These are phyloP conservation scores for Hippophae tibetana DNA, from an alignment of 306 rosid species.

Conservation along the genomic window DNA sequence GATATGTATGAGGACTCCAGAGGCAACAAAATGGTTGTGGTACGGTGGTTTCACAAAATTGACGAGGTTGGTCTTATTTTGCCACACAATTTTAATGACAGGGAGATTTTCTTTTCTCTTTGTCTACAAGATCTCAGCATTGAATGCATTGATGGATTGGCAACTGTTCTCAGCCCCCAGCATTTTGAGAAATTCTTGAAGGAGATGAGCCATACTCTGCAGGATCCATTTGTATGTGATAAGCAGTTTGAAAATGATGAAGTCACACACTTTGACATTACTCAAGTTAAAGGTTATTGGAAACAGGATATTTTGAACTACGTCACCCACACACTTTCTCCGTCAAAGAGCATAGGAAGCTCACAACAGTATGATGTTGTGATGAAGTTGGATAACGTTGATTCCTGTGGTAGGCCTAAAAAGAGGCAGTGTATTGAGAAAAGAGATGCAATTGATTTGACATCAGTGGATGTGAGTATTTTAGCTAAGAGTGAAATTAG, in stretches of 20 bases:
- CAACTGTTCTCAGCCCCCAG: slow-evolving; percentile 71
- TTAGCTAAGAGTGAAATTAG: slow-evolving; percentile 6
- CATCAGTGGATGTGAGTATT: slow-evolving; percentile 11
- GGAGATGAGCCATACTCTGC: slow-evolving; percentile 34
- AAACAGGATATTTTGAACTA: slow-evolving; percentile 66
- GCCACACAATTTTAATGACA: slow-evolving; percentile 70
- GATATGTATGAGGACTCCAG: slow-evolving; percentile 85
- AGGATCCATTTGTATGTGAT: slow-evolving; percentile 59
- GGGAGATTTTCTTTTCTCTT: slow-evolving; percentile 91
- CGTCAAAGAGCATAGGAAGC: slow-evolving; percentile 31
- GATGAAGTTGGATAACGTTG: slow-evolving; percentile 24
- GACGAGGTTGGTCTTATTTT: slow-evolving; percentile 94
- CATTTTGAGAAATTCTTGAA: slow-evolving; percentile 57
- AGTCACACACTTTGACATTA: slow-evolving; percentile 56
- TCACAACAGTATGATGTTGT: slow-evolving; percentile 35
- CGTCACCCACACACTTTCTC: slow-evolving; percentile 29
- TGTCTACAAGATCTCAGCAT: slow-evolving; percentile 96
- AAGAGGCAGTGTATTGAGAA: slow-evolving; percentile 35
- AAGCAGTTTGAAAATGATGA: slow-evolving; percentile 61
- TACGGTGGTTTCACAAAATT: slow-evolving; percentile 92
- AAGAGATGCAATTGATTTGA: slow-evolving; percentile 18
- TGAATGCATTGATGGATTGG: slow-evolving; percentile 95
- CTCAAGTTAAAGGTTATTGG: slow-evolving; percentile 80
- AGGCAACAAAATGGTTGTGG: slow-evolving; percentile 94
- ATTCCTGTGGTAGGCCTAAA: slow-evolving; percentile 39